Conservation (phyloP, 805 yeast genomes). For the Wickerhamomyces alni region DNA sequence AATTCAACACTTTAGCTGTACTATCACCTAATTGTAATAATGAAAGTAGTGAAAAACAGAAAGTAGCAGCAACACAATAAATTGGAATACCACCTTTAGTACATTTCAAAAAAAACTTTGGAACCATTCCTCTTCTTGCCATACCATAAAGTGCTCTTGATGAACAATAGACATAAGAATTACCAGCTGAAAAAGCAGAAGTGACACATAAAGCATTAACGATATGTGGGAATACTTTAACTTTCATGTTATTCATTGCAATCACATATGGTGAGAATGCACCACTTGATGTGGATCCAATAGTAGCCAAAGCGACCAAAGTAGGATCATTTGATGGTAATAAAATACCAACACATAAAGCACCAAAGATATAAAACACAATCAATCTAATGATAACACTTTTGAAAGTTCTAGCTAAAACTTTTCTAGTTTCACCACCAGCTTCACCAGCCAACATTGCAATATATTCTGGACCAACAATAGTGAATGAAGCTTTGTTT, state of each 20-base stretch:
- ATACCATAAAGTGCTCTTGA: conserved; percentile 51
- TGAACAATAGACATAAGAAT: conserved; percentile 53
- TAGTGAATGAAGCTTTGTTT: conserved; percentile 64
- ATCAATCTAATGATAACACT: conserved; percentile 58
- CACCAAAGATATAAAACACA: conserved; percentile 57
- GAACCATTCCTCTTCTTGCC: conserved; percentile 53
- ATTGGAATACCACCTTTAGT: conserved; percentile 67
- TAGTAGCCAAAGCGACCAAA: conserved; percentile 37
- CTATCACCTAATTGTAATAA: conserved; percentile 54
- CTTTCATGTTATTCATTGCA: conserved; percentile 46
- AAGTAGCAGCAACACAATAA: conserved; percentile 49
- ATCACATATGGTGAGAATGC: conserved; percentile 53
- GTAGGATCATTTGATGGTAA: conserved; percentile 54
- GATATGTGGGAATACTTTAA: conserved; percentile 43
- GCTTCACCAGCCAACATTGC: conserved; percentile 80
- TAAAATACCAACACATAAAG: conserved; percentile 59
- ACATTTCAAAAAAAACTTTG: conserved; percentile 53
- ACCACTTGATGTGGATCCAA: conserved; percentile 35
- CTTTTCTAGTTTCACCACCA: conserved; percentile 59
- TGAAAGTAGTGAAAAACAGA: conserved; percentile 56
- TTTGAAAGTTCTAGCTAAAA: conserved; percentile 65
- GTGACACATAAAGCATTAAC: conserved; percentile 47
- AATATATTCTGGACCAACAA: conserved; percentile 79
- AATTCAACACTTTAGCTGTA: conserved; percentile 55
- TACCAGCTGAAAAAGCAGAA: conserved; percentile 52